Evolutionary conservation across 2,329 filamentous ascomycete species (phyloP).

Genomic region (Dothideomycetes sp.): DNA sequence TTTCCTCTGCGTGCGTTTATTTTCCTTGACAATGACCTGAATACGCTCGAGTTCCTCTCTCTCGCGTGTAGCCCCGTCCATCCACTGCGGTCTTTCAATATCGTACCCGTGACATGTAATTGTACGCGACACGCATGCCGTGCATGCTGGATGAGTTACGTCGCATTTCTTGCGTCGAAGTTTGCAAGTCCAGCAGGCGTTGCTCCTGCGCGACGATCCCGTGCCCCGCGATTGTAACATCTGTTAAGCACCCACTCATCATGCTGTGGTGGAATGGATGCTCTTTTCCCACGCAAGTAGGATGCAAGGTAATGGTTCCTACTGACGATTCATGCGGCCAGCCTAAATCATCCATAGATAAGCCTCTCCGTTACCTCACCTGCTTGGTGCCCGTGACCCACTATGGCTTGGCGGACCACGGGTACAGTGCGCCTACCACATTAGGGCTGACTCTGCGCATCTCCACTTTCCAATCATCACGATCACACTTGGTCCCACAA

Average conservation of each 20-base stretch:
- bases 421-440: too few relatives aligned
- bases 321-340: too few relatives aligned
- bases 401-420: too few relatives aligned
- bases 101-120: conserved; percentile 8
- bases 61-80: conserved; percentile 2
- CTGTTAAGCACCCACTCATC: not conserved
- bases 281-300: too few relatives aligned
- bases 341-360: too few relatives aligned
- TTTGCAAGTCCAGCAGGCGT: conserved; percentile 8
- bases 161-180: conserved; percentile 9
- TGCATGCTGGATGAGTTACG: conserved; percentile 1
- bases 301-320: too few relatives aligned
- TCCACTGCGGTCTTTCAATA: conserved; percentile 2
- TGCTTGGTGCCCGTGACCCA: too few relatives aligned
- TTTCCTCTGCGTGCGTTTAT: conserved; percentile 4
- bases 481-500: too few relatives aligned
- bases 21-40: conserved; percentile 4
- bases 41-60: not conserved
- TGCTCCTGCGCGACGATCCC: not conserved
- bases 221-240: not conserved
- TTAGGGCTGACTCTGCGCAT: too few relatives aligned
- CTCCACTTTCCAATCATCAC: too few relatives aligned
- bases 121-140: conserved; percentile 1
- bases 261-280: too few relatives aligned
- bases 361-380: too few relatives aligned